Evolutionary conservation across 179 eudicot species (phyloP).

Genomic region (Spergularia azorica): DNA sequence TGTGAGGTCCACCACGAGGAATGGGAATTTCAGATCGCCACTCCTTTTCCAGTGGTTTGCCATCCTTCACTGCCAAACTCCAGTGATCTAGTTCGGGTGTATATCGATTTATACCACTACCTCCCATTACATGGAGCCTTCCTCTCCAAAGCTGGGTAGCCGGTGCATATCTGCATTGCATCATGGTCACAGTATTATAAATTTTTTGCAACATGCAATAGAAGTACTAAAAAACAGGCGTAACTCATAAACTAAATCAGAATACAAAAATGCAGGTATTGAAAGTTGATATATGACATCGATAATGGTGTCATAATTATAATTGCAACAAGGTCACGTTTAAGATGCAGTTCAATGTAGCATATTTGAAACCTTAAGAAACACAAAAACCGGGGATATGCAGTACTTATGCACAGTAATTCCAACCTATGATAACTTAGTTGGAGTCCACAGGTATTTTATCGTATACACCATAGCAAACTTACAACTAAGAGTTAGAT

Average conservation of each 20-base stretch:
- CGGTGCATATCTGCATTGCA: conserved; percentile 84
- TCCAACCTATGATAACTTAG: not conserved
- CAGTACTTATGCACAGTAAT: not conserved
- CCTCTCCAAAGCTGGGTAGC: conserved; percentile 99
- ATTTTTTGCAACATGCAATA: not conserved
- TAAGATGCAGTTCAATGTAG: not conserved
- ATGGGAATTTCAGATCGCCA: conserved; percentile 92
- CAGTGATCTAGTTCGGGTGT: conserved; percentile 89
- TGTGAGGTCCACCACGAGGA: conserved; percentile 99
- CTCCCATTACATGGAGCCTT: conserved; percentile 99
- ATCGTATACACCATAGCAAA: not conserved
- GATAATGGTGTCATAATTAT: not conserved
- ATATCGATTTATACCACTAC: conserved; percentile 81
- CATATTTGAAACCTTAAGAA: not conserved
- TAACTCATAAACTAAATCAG: not conserved
- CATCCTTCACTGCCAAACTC: conserved; percentile 96
- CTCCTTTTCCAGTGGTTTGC: conserved; percentile 82
- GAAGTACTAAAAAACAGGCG: not conserved
- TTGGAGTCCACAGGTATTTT: not conserved
- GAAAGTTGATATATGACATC: not conserved
- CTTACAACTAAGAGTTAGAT: not conserved
- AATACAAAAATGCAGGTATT: too few species aligned
- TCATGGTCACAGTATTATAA: not conserved
- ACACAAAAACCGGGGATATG: not conserved
- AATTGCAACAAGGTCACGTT: not conserved